Base-by-base conservation (phyloP, 495 filamentous ascomycete species). In the Rhypophila decipiens region DNA sequence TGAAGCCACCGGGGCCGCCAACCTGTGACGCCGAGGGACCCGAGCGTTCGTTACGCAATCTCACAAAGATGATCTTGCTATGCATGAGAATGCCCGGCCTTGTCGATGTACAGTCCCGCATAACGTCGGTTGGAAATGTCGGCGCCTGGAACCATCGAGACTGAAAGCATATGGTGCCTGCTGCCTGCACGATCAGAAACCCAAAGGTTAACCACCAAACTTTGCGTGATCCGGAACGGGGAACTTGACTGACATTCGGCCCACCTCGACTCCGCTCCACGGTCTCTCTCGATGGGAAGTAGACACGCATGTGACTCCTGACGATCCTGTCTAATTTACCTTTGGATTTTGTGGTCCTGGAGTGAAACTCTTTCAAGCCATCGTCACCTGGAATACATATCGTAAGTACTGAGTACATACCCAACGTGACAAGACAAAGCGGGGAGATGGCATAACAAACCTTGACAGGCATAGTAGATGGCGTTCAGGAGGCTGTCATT, bases 41-140 rank as follows among this genome's bases (percentile, higher is more conserved):
- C 13, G 29, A 33, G 29, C 29, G 8, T 33, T 42, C n/a, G n/a
- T n/a, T n/a, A n/a, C n/a, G n/a, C n/a, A n/a, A n/a, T n/a, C n/a
- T n/a, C n/a, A 82, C 85, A 49, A 83, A 86, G 29, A 93, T 66
- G 31, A 94, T 69, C 66, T 98, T 98, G 60, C 81, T 90, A 66
- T 98, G 93, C 75, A 94, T 91, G 47, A 98, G 68, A 9, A 95
- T 51, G 1, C 85, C 84, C 15, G 55, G 34, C 12, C 90, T 65
- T 15, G 65, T 63, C 43, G 85, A 95, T 37, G 73, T 65, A 59
- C 85, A 91, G 51, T 98, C 90, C 15, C 78, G 78, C 50, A 97
- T 55, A 0, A 86, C 55, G n/a, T 72, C 53, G 13, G 71, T 70
- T 0, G 93, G 91, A 52, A 96, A 96, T 0, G 67, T 74, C 0